Base-by-base conservation (phyloP, 306 rosid genomes). In the Quercus glauca region DNA sequence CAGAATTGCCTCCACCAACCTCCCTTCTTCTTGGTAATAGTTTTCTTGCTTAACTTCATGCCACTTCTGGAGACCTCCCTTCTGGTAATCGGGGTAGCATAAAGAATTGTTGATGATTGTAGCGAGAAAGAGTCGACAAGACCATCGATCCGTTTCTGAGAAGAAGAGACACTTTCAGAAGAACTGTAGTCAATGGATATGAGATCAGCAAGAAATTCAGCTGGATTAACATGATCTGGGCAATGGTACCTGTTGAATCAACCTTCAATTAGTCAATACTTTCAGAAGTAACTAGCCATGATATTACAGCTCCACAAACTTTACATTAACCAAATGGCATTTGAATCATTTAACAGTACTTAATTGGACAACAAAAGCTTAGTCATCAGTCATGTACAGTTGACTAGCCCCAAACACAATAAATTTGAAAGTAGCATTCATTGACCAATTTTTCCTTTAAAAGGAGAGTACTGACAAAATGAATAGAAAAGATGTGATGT, bases 201-300 rank as follows among this genome's bases (percentile, higher is more conserved):
- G 72, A 94, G 99, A 91, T 94, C 99, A 7, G 97, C 99, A 73
- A 94, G 86, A 87, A 90, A 94, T 81, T 94, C 99, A 53, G 97
- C 99, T 8, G 99, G 97, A 77, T 90, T 94, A 77, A 80, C 94
- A 81, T 94, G 95, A 61, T 84, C 93, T 10, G 99, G 97, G 84
- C 97, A 94, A 74, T 43, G 60, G 85, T 91, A 86, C 92, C 99
- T 94, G 91, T 87, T 85, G 64, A 56, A 83, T 77, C 69, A 79
- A 82, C 51, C 78, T 58, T 60, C 68, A 18, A 76, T 53, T 76
- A 61, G 80, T 82, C 73, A 56, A 71, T 26, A 81, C 73, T 73
- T 76, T 82, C 79, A 73, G 67, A 73, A 55, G 43, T 75, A 33
- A 60, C 69, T 55, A 69, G 65, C 58, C 29, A 55, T 63, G 65